Percentiles rank a stretch among this genome's conserved stretches.
phyloP scores from a whole-genome alignment of 257 asterid species.

The Solanum virginianum region DNA sequence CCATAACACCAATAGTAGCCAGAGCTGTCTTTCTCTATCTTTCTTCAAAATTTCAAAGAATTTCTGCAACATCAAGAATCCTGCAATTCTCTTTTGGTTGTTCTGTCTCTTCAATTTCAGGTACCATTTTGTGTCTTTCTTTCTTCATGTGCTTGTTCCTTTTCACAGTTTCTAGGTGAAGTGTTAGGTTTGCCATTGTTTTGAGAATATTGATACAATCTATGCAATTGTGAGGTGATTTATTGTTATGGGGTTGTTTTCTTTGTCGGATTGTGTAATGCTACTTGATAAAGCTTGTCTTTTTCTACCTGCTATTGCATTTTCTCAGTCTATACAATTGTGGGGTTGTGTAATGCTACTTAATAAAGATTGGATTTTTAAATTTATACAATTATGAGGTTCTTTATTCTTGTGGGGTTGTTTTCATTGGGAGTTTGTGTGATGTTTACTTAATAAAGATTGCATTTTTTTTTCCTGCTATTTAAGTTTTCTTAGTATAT shows the following conservation, averaged over 20 bases:
- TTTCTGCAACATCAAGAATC: not conserved
- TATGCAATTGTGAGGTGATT: not conserved
- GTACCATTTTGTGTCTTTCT: not conserved
- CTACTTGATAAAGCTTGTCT: not conserved
- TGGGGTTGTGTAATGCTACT: not conserved
- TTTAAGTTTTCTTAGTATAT: not conserved
- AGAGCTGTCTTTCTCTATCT: not conserved
- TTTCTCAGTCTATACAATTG: not conserved
- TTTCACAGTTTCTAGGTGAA: not conserved
- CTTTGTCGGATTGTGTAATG: not conserved
- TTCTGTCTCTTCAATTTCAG: not conserved
- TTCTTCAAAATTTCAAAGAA: not conserved
- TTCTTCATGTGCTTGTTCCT: not conserved
- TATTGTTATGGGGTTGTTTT: not conserved
- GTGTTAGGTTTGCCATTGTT: not conserved
- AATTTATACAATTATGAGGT: not conserved
- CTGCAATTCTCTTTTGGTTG: not conserved
- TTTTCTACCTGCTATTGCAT: not conserved
- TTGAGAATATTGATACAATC: not conserved
- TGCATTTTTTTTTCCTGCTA: not conserved
- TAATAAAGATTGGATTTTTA: not conserved
- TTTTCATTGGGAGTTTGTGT: not conserved
- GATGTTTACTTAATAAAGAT: not conserved
- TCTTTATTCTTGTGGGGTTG: not conserved
- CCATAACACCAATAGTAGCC: not conserved